These are phyloP conservation scores for Trypanosoma conorhini DNA, from an alignment of 208 protist species.

Conservation along the genomic window DNA sequence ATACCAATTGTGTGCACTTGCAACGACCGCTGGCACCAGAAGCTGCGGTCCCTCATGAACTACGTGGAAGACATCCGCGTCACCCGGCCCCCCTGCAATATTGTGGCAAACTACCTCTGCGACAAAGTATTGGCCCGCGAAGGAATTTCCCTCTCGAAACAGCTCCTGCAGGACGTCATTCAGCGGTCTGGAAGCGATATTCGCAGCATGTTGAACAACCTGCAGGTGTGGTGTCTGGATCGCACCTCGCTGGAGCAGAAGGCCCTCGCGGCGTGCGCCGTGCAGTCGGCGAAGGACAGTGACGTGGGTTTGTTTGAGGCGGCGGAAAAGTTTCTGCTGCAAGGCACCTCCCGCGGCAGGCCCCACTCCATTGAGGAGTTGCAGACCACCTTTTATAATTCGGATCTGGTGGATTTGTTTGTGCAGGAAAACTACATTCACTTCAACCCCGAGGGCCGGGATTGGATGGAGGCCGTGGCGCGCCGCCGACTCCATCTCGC, in stretches of 20 bases:
- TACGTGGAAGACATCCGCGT: conserved; percentile 97
- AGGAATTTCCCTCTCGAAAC: conserved; percentile 80
- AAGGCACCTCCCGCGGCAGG: conserved; percentile 60
- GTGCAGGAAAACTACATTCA: conserved; percentile 96
- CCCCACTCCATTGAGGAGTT: conserved; percentile 71
- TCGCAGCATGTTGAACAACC: conserved; percentile 95
- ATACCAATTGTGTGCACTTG: conserved; percentile 99
- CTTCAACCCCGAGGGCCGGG: conserved; percentile 61
- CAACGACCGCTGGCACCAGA: conserved; percentile 97
- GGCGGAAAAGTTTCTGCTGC: conserved; percentile 84
- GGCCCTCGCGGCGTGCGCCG: conserved; percentile 58
- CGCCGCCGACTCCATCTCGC: conserved; percentile 69
- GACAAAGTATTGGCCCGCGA: conserved; percentile 92
- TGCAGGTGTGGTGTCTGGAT: conserved; percentile 94
- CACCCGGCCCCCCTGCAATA: conserved; percentile 78
- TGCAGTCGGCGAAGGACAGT: conserved; percentile 89
- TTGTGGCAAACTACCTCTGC: conserved; percentile 87
- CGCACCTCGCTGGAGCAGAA: conserved; percentile 56
- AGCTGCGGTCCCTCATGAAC: conserved; percentile 95
- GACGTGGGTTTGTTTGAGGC: conserved; percentile 93
- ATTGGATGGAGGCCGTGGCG: conserved; percentile 55
- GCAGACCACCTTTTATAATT: conserved; percentile 91
- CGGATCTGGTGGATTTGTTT: conserved; percentile 93
- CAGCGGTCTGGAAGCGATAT: conserved; percentile 95
- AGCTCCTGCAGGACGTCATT: conserved; percentile 90